Percentiles rank a stretch among this genome's conserved stretches.
Evolutionary conservation across 169 alveolate species (phyloP).

Genomic region (Eimeria maxima): DNA sequence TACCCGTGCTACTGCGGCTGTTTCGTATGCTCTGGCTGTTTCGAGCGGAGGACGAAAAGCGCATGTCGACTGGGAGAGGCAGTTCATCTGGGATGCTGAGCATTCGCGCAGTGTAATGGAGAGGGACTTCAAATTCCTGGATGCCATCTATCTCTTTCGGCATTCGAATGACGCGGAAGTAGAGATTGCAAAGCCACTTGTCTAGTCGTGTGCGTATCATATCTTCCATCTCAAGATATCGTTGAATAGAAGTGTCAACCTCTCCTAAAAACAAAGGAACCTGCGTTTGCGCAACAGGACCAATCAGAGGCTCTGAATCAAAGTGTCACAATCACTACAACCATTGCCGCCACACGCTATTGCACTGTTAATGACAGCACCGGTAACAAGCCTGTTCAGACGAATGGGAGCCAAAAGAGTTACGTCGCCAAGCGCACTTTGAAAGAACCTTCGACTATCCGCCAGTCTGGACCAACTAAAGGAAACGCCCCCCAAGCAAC

Average conservation of each 20-base stretch:
- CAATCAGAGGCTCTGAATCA: background rate
- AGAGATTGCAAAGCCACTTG: conserved; percentile 90
- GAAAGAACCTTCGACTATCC: conserved; percentile 87
- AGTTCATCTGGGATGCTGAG: conserved; percentile 65
- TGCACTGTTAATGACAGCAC: background rate
- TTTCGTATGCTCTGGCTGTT: conserved; percentile 58
- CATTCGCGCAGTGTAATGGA: conserved; percentile 79
- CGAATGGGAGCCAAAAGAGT: background rate
- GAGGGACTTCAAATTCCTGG: conserved; percentile 80
- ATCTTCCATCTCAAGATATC: conserved; percentile 87
- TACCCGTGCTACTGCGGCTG: conserved; percentile 68
- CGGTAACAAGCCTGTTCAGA: background rate
- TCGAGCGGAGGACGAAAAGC: conserved; percentile 11
- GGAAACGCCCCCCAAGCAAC: conserved; percentile 89
- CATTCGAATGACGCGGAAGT: conserved; percentile 84
- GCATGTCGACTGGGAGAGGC: conserved; percentile 35
- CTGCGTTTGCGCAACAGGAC: conserved; percentile 49
- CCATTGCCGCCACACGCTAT: background rate
- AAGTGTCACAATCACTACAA: conserved; percentile 13
- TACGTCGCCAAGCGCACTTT: conserved; percentile 80
- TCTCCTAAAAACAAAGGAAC: conserved; percentile 81
- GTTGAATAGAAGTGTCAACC: conserved; percentile 85
- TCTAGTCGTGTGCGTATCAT: conserved; percentile 86
- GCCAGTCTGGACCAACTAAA: conserved; percentile 87
- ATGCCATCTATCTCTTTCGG: conserved; percentile 82